phyloP scores from a whole-genome alignment of 805 yeast species.

The Lipomyces spencermartinsiae region DNA sequence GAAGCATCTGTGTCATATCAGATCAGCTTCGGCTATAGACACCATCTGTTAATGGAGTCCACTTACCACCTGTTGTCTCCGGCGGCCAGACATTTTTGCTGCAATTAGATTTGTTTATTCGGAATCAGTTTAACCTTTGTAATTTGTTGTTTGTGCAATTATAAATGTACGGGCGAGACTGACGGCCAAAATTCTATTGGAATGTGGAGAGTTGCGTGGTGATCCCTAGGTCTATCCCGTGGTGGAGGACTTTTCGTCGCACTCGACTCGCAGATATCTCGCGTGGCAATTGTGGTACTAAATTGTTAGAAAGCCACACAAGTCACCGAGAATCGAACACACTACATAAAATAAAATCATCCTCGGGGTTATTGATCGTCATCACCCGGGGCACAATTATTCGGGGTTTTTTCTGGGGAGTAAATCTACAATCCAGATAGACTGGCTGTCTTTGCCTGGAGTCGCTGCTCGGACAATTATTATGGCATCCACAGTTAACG shows the following conservation, averaged over 20 bases:
- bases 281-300: background rate
- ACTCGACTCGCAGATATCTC: background rate
- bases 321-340: background rate
- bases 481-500: conserved; percentile 22
- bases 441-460: conserved; percentile 2
- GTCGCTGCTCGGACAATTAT: background rate
- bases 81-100: conserved; percentile 50
- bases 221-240: background rate
- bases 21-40: background rate
- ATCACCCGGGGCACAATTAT: background rate
- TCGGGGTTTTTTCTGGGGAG: background rate
- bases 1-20: conserved; percentile 58
- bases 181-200: background rate
- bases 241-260: background rate
- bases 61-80: conserved; percentile 55
- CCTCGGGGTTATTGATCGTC: background rate
- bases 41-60: background rate
- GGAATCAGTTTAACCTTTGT: background rate
- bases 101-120: background rate
- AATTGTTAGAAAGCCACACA: background rate
- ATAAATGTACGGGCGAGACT: background rate
- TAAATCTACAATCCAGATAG: background rate
- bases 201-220: background rate
- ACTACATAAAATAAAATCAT: background rate
- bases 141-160: no score